Base-by-base conservation (phyloP, 2,329 filamentous ascomycete species). In the Alternaria conjuncta region DNA sequence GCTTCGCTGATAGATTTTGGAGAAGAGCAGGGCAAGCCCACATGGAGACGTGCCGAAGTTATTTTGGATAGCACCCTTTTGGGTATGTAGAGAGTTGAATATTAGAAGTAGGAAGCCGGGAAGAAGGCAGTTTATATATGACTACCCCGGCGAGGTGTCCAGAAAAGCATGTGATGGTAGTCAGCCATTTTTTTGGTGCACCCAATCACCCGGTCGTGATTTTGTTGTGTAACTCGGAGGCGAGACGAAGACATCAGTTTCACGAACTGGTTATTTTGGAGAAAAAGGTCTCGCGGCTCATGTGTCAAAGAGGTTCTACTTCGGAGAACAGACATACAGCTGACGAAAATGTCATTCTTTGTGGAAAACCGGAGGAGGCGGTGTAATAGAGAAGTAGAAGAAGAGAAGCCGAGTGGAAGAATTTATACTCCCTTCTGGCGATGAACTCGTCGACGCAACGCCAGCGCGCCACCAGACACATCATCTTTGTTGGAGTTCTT, bases 401-500 rank as follows among this genome's bases (percentile, higher is more conserved):
- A 18, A n/a, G 0, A 41, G 8, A 18, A 18, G 9, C n/a, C 8
- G 3, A 41, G 9, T 18, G 2, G 9, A 2, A 6, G 15, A 18
- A 4, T 10, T 41, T 41, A 11, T 18, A 41, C 12, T 6, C 12
- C 3, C 28, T 13, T 12, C 2, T 5, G 11, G 6, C 3, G 5
- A 6, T 30, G 5, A 3, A 30, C 5, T 30, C 12, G 28, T 6
- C 2, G 12, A 13, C 5, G 2, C 4, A 41, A 2, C 4, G 32
- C 15, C 4, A 41, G 15, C 32, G 32, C 32, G 8, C 2, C 32
- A 0, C 2, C 15, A 41, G 15, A 41, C 32, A 41, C 30, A 32
- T 32, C 2, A 2, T 15, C 4, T 8, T 15, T 32, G 30, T 3
- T 15, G 1, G 13, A 0, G 30, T 15, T 15, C 7, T 0, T 36